Evolutionary conservation across 208 protist species (phyloP), one percentile per base, ranked within the genome.

Genomic region (Leishmania braziliensis): DNA sequence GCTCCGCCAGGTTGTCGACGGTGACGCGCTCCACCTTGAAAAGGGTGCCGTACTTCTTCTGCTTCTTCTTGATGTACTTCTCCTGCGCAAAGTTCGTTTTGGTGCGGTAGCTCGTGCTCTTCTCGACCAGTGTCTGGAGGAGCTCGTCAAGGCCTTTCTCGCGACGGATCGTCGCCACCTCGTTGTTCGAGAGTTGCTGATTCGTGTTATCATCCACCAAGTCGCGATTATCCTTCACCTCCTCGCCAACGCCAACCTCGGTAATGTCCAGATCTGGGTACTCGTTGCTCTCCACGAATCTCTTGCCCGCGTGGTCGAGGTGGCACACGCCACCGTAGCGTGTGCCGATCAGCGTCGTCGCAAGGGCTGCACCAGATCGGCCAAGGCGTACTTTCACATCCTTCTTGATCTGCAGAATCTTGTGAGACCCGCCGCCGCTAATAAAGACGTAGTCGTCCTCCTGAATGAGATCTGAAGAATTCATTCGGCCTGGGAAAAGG

Each of bases 1-100:
- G 86, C 78, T 98, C 96, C 12, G 89, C 86, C 46, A 96, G 33
- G 50, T 89, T 93, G 81, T 96, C 95, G 3, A 91, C 87, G 2
- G 89, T 91, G 14, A 95, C 88, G 23, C 85, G 82, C 79, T 97
- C 92, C 23, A 98, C 70, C 85, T 97, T 97, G 82, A 97, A 97
- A 18, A 97, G 83, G 39, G 86, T 90, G 48, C 90, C 91, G 83
- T 97, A 98, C 75, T 96, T 95, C 80, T 96, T 95, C 81, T 97
- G 80, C 84, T 98, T 98, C 82, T 96, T 97, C 12, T 89, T 92
- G 16, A 98, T 82, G 81, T 98, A 98, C 82, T 98, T 98, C 75
- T 98, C 93, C 83, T 98, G 92, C 2, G 95, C 88, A 80, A 97
- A 98, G 43, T 85, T 87, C 18, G 96, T 98, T 81, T 98, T 98